Conservation (phyloP, 2,329 filamentous ascomycete genomes). For the Pseudogymnoascus sp. region DNA sequence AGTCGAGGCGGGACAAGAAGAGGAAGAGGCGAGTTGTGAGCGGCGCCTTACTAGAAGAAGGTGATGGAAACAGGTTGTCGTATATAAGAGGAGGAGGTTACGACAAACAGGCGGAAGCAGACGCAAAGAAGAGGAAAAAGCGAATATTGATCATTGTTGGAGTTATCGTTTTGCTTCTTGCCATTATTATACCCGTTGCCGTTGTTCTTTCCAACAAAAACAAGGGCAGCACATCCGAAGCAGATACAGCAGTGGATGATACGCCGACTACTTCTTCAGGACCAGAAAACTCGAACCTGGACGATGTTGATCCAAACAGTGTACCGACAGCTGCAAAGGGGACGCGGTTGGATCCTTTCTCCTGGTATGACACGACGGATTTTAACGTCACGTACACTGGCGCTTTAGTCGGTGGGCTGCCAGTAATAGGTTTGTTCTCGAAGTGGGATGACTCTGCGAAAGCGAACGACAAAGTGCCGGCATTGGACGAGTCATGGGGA, state of each 20-base stretch:
- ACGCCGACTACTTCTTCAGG: constrained; percentile 11
- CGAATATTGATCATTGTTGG: constrained; percentile 54
- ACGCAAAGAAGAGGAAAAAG: constrained; percentile 48
- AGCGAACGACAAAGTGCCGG: constrained; percentile 72
- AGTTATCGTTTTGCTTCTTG: constrained; percentile 45
- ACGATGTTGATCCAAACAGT: constrained; percentile 30
- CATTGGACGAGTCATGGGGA: constrained; percentile 67
- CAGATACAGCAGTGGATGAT: constrained; percentile 12
- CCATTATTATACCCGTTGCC: constrained; percentile 60
- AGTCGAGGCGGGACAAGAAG: constrained; percentile 21
- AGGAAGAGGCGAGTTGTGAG: constrained; percentile 59
- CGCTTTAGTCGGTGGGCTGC: constrained; percentile 74
- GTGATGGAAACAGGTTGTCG: constrained; percentile 44
- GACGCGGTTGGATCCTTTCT: constrained; percentile 75
- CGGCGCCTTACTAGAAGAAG: constrained; percentile 62
- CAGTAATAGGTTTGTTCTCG: constrained; percentile 79
- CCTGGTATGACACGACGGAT: constrained; percentile 81
- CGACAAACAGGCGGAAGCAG: constrained; percentile 33
- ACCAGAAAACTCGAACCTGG: constrained; percentile 37
- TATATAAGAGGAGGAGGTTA: constrained; percentile 40
- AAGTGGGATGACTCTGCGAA: constrained; percentile 76
- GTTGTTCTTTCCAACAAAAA: constrained; percentile 60
- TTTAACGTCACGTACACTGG: constrained; percentile 95
- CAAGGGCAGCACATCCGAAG: constrained; percentile 18
- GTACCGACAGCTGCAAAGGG: constrained; percentile 62